Percentiles rank a stretch among this genome's conserved stretches.
Evolutionary conservation across 1,284 basidiomycete genomes (phyloP).

Genomic region (Ganoderma lucidum): DNA sequence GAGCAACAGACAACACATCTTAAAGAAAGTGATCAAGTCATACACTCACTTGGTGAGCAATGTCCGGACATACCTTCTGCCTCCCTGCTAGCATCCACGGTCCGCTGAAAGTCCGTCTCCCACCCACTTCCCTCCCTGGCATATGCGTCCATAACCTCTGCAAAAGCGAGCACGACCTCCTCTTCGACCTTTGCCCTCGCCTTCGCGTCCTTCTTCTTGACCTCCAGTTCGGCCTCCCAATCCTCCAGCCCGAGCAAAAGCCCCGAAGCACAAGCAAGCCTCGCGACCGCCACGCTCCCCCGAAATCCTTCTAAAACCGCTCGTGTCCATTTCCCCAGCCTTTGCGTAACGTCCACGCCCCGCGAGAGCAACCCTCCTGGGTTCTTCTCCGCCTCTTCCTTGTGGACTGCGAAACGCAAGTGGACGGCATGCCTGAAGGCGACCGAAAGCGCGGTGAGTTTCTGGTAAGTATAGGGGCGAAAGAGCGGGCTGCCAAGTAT

Average conservation of each 20-base stretch:
- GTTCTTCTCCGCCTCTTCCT: constrained; percentile 42
- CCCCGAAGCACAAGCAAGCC: constrained; percentile 67
- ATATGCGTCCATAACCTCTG: constrained; percentile 75
- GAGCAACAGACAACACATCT: constrained; percentile 45
- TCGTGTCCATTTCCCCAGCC: constrained; percentile 60
- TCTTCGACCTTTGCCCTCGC: constrained; percentile 59
- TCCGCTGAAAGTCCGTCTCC: constrained; percentile 70
- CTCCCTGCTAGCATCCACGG: constrained; percentile 46
- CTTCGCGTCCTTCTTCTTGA: constrained; percentile 32
- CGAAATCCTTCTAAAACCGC: constrained; percentile 68
- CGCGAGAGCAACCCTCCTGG: constrained; percentile 50
- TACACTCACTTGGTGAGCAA: not conserved
- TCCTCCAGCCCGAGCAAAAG: constrained; percentile 72
- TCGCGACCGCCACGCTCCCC: constrained; percentile 66
- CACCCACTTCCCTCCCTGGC: constrained; percentile 53
- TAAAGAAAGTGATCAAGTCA: constrained; percentile 8
- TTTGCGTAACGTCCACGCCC: constrained; percentile 48
- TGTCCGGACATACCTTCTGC: constrained; percentile 32
- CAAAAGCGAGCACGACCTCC: constrained; percentile 70
- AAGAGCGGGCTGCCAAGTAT: constrained; percentile 69
- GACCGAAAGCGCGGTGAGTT: constrained; percentile 60
- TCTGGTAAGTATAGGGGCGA: constrained; percentile 49
- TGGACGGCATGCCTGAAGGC: constrained; percentile 72
- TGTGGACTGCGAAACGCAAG: constrained; percentile 54
- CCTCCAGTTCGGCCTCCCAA: constrained; percentile 45